These are phyloP conservation scores for Ascochyta rabiei DNA, from an alignment of 2,329 filamentous ascomycete species.

Conservation along the genomic window DNA sequence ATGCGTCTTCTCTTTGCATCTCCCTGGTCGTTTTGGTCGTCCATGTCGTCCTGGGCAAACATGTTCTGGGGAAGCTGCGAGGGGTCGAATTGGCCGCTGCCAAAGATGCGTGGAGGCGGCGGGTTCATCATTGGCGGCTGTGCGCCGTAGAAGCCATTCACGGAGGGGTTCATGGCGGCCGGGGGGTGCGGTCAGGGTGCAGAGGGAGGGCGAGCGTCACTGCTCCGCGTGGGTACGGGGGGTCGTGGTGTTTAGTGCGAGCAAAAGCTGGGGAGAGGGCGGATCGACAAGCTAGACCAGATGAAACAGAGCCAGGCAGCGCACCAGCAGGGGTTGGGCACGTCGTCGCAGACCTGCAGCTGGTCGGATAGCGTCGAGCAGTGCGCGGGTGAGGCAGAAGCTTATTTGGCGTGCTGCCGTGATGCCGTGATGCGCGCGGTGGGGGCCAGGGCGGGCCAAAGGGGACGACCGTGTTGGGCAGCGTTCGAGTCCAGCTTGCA, in stretches of 20 bases:
- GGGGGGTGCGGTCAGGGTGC: not conserved
- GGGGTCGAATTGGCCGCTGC: conserved; percentile 44
- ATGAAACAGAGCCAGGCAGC: conserved; percentile 41
- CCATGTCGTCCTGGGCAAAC: conserved; percentile 57
- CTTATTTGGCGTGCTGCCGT: conserved; percentile 26
- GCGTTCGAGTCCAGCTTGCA: not conserved
- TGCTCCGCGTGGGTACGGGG: conserved; percentile 22
- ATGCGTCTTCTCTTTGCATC: conserved; percentile 90
- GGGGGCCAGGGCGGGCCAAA: conserved; percentile 12
- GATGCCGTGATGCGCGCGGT: conserved; percentile 17
- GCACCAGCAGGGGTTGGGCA: conserved; percentile 24
- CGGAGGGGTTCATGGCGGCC: conserved; percentile 41
- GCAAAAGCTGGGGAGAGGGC: conserved; percentile 1
- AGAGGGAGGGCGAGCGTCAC: conserved; percentile 13
- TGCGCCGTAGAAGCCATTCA: conserved; percentile 43
- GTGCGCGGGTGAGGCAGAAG: conserved; percentile 25
- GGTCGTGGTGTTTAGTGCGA: conserved; percentile 33
- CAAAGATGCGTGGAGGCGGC: conserved; percentile 49
- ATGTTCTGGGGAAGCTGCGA: conserved; percentile 47
- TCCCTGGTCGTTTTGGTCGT: conserved; percentile 62
- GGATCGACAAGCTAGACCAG: conserved; percentile 26
- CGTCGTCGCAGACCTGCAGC: conserved; percentile 38
- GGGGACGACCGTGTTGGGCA: conserved; percentile 2
- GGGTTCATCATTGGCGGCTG: conserved; percentile 48
- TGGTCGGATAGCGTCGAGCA: conserved; percentile 28